These are phyloP conservation scores for Cryphonectria carpinicola DNA, from an alignment of 2,329 filamentous ascomycete species.

Conservation along the genomic window DNA sequence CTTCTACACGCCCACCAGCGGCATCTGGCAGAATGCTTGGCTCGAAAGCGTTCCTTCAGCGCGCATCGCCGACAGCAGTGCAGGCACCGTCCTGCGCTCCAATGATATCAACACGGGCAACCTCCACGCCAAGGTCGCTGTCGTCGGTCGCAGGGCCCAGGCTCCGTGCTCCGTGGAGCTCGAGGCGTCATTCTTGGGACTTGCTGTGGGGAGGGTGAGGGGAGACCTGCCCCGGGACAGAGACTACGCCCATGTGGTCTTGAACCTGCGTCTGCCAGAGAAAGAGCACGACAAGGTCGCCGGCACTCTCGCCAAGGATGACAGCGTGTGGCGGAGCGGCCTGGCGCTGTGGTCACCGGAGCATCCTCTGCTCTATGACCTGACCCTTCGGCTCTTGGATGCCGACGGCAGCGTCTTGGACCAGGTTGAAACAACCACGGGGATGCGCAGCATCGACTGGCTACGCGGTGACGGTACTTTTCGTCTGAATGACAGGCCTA, in stretches of 20 bases:
- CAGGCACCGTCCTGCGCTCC: constrained; percentile 60
- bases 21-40: constrained; percentile 63
- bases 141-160: constrained; percentile 53
- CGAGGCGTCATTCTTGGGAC: constrained; percentile 55
- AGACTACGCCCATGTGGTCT: constrained; percentile 50
- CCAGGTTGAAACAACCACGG: constrained; percentile 61
- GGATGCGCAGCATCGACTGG: constrained; percentile 66
- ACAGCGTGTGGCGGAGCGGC: constrained; percentile 53
- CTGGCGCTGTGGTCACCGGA: constrained; percentile 67
- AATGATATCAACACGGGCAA: constrained; percentile 56
- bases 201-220: constrained; percentile 49
- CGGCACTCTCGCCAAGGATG: constrained; percentile 35
- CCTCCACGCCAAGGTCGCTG: constrained; percentile 53
- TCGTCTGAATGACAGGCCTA: constrained; percentile 60
- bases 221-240: constrained; percentile 53
- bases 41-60: constrained; percentile 57
- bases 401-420: constrained; percentile 50
- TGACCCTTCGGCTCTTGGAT: constrained; percentile 57
- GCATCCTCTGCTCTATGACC: constrained; percentile 58
- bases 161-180: constrained; percentile 55
- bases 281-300: constrained; percentile 46
- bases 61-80: constrained; percentile 58
- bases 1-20: constrained; percentile 61
- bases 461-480: constrained; percentile 60
- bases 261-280: constrained; percentile 47